These are phyloP conservation scores for Claviceps quebecensis DNA, from an alignment of 2,329 filamentous ascomycete species.

Conservation along the genomic window DNA sequence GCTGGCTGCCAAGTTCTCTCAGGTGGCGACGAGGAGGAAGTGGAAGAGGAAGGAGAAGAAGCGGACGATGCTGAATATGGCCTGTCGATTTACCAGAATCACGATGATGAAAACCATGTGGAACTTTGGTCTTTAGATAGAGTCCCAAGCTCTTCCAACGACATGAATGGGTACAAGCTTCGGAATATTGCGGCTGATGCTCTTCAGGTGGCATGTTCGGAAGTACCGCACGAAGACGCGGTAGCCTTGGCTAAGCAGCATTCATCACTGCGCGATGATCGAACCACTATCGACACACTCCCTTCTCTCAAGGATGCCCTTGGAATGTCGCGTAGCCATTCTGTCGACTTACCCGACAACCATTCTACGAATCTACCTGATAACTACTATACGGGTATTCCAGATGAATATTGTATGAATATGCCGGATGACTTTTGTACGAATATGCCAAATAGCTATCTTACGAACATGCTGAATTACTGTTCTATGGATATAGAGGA, in stretches of 20 bases:
- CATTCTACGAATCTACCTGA: too few species aligned
- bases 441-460: too few species aligned
- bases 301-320: slow-evolving; percentile 3
- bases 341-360: too few species aligned
- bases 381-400: too few species aligned
- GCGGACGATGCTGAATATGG: slow-evolving; percentile 14
- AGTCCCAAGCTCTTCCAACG: not conserved
- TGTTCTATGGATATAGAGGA: not conserved
- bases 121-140: not conserved
- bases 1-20: slow-evolving; percentile 41
- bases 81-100: not conserved
- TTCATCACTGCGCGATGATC: slow-evolving; percentile 22
- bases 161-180: slow-evolving; percentile 11
- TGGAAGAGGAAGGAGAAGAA: slow-evolving; percentile 10
- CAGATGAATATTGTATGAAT: too few species aligned
- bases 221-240: slow-evolving; percentile 6
- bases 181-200: slow-evolving; percentile 20
- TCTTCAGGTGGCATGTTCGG: slow-evolving; percentile 11
- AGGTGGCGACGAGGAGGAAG: slow-evolving; percentile 27
- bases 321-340: too few species aligned
- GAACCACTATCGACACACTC: slow-evolving; percentile 6
- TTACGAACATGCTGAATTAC: too few species aligned
- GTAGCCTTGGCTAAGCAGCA: slow-evolving; percentile 17
- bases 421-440: too few species aligned
- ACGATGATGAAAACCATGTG: not conserved